Evolutionary conservation across 2,329 filamentous ascomycete species (phyloP), one percentile per base, ranked within the genome.

Genomic region (Clonostachys solani): DNA sequence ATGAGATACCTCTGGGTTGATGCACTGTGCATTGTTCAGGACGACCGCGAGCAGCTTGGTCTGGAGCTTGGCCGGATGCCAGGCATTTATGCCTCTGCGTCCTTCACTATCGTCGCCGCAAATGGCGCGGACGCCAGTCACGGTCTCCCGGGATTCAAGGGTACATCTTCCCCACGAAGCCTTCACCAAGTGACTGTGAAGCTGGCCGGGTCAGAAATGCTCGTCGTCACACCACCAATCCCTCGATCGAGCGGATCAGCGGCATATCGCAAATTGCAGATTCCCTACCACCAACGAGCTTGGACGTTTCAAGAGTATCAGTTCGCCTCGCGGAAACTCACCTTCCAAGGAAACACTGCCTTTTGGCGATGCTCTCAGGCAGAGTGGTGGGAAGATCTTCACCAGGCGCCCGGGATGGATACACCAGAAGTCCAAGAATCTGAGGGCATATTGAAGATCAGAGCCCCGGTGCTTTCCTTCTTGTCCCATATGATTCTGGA

Each of bases 1-100:
- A 60, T 72, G 19, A 64, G 66, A 3, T 65, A 71, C 47, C 59
- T 76, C 17, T 76, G 73, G 73, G 66, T 75, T 36, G 73, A 76
- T 50, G 60, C 65, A 33, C 58, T 73, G 44, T 73, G 70, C 45
- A 71, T 73, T 47, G 61, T 71, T 6, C 73, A 76, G 52, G 69
- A 74, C 46, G 67, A 73, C 47, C 57, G 60, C 12, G 56, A 57
- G 17, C 65, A 70, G 50, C 63, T 64, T 53, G 63, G 65, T 23
- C 58, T 60, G n/a, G 65, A 74, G 45, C 57, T 72, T 40, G 58
- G 60, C 35, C 62, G 71, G 49, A 75, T 76, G 72, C 69, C 69
- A 12, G 67, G 63, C 46, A 59, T 75, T 36, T 75, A 72, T 53
- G 59, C 67, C 18, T 69, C 72, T 47, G 66, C 73, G 13, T 68